Percentiles rank a stretch among this genome's conserved stretches.
These are phyloP conservation scores for Digitaria exilis DNA, from an alignment of 202 grass and related monocot species.

Conservation along the genomic window DNA sequence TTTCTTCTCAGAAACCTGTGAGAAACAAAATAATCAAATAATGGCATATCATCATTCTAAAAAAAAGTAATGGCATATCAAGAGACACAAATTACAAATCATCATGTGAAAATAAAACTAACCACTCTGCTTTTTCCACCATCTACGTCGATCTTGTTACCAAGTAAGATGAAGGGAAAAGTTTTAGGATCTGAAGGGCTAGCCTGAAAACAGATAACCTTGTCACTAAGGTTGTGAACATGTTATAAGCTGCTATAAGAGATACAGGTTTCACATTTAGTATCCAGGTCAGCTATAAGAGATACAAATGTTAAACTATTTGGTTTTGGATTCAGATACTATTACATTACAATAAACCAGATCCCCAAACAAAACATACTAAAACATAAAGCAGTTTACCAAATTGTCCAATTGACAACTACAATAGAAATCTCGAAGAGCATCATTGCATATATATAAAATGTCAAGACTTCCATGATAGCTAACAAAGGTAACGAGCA, in stretches of 20 bases:
- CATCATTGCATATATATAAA: background rate
- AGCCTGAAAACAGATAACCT: slow-evolving; percentile 55
- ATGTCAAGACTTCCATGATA: background rate
- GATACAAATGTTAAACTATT: slow-evolving; percentile 11
- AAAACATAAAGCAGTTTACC: slow-evolving; percentile 20
- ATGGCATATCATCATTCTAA: background rate
- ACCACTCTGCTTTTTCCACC: slow-evolving; percentile 99
- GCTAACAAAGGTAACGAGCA: background rate
- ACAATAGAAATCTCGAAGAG: slow-evolving; percentile 22
- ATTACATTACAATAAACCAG: background rate
- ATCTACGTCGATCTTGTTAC: slow-evolving; percentile 98
- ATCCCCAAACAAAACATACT: slow-evolving; percentile 14
- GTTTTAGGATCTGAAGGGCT: slow-evolving; percentile 87
- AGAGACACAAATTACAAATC: background rate
- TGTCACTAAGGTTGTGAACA: slow-evolving; percentile 25
- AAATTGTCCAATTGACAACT: slow-evolving; percentile 22
- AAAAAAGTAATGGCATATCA: background rate
- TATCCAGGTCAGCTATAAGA: background rate
- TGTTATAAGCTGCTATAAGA: slow-evolving; percentile 23
- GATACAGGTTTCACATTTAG: background rate
- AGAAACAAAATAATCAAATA: slow-evolving; percentile 22
- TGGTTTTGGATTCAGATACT: background rate
- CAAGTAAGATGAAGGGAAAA: slow-evolving; percentile 97
- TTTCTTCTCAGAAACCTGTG: slow-evolving; percentile 96
- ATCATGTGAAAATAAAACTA: slow-evolving; percentile 34